phyloP scores from a whole-genome alignment of 345 rosid genomes.

The Eucalyptus sp. region DNA sequence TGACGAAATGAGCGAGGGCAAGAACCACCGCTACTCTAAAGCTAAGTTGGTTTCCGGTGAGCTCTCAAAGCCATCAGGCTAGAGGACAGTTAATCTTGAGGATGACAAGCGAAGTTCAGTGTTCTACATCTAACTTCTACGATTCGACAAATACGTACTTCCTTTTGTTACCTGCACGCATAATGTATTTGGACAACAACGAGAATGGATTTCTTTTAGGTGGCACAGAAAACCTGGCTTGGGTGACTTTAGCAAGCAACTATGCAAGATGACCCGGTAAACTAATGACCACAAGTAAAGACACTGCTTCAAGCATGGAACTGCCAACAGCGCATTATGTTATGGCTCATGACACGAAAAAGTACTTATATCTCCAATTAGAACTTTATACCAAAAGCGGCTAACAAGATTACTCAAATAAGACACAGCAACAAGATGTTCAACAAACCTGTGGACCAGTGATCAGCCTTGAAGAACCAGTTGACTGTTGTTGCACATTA shows the following conservation, averaged over 20 bases:
- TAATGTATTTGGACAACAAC: not conserved
- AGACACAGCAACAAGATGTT: not conserved
- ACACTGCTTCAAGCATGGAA: not conserved
- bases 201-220: not conserved
- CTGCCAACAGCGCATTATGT: not conserved
- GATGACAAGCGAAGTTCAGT: not conserved
- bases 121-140: not conserved
- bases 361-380: not conserved
- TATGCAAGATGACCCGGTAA: not conserved
- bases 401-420: not conserved
- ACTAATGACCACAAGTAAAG: not conserved
- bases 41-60: not conserved
- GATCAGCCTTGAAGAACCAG: conserved; percentile 47
- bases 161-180: not conserved
- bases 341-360: not conserved
- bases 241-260: not conserved
- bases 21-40: not conserved
- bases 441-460: conserved; percentile 81
- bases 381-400: not conserved
- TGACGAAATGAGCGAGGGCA: not conserved
- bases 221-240: not conserved
- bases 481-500: conserved; percentile 39
- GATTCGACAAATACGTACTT: not conserved
- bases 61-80: not conserved
- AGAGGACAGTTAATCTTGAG: not conserved